phyloP scores from a whole-genome alignment of 208 protist genomes.

The Acanthamoeba divionensis region DNA sequence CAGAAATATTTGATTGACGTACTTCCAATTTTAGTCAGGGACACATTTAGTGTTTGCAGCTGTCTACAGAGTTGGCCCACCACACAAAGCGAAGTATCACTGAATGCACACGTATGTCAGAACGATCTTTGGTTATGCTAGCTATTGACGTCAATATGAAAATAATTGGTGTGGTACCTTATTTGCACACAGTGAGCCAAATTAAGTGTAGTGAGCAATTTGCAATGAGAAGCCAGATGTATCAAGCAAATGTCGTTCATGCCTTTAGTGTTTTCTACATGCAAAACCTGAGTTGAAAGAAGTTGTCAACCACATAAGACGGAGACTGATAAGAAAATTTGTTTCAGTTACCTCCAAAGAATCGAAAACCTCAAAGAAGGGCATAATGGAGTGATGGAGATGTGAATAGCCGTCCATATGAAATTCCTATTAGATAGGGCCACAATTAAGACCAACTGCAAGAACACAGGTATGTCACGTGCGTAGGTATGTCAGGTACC shows the following conservation, averaged over 20 bases:
- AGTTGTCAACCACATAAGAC: no score
- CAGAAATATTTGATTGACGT: neutral
- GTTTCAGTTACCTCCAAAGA: neutral
- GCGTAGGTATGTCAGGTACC: neutral
- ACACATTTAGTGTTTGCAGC: slow-evolving; percentile 3
- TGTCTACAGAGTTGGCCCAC: neutral
- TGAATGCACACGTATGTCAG: neutral
- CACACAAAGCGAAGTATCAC: slow-evolving; percentile 2
- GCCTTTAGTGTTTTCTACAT: neutral
- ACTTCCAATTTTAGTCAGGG: slow-evolving; percentile 43
- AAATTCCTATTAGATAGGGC: neutral
- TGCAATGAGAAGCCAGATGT: neutral
- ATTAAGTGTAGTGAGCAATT: neutral
- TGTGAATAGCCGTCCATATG: slow-evolving; percentile 44
- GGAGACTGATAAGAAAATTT: no score
- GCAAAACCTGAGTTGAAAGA: no score
- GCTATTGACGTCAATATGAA: no score
- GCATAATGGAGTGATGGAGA: neutral
- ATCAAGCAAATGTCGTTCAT: slow-evolving; percentile 19
- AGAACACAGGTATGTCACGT: neutral
- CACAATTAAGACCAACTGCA: neutral
- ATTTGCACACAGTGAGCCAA: slow-evolving; percentile 30
- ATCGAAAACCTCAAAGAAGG: neutral
- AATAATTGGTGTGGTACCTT: neutral
- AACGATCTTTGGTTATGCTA: no score